Evolutionary conservation across 2,329 filamentous ascomycete species (phyloP), one percentile per base, ranked within the genome.

Genomic region (Tolypocladium paradoxum): DNA sequence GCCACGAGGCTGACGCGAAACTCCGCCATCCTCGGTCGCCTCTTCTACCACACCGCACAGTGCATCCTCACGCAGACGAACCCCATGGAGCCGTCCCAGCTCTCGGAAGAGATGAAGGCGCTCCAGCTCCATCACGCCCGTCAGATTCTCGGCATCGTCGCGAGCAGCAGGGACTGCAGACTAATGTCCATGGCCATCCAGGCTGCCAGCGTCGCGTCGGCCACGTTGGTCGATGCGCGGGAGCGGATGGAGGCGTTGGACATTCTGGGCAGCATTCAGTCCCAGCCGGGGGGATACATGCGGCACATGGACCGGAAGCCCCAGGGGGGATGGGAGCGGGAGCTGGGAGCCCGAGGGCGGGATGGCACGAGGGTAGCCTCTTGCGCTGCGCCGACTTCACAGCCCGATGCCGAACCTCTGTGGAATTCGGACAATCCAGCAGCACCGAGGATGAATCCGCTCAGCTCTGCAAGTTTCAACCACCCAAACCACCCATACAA

Each of bases 21-120:
- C 14, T 33, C 49, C 2, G 88, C 89, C 3, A 84, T 93, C 34
- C 81, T 95, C 29, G 89, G 88, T 4, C 82, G 89, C 48, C 76
- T 96, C 9, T 90, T 96, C 66, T 96, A 95, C 65, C 91, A 96
- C 65, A 93, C 88, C 0, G 84, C 88, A 24, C 85, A 92, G 70
- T 86, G 88, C 57, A 72, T 96, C 35, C 78, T 96, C 6, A 82
- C 87, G 4, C 88, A 92, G 60, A 84, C 84, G 24, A 86, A 96
- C 65, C 91, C 91, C 0, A 67, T 86, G 50, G 76, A 84, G 37
- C 74, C 79, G 12, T 72, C 77, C 8, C 76, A 81, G 37, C 73
- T 74, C 20, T 76, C 77, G 2, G 74, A 81, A 4, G 85, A 90
- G 55, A 88, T 92, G 81, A 80, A 79, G 48, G 75, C 78, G 5